Conservation (phyloP, 352 stramenopile genomes). For the Pythium phragmitis region DNA sequence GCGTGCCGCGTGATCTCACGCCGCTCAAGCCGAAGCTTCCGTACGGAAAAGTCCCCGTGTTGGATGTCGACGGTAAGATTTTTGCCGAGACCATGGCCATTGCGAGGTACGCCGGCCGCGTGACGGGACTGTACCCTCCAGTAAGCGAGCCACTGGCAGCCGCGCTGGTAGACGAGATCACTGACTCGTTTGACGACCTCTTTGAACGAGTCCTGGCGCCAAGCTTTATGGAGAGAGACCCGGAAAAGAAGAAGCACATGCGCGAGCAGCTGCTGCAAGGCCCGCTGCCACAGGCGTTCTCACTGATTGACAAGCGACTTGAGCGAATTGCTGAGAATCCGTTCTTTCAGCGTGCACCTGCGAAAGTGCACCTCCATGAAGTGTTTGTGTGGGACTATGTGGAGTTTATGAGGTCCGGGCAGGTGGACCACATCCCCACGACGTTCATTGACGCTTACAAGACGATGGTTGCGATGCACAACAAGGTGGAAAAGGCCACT, state of each 20-base stretch:
- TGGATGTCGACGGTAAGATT: constrained; percentile 29
- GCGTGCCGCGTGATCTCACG: constrained; percentile 20
- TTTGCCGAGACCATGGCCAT: constrained; percentile 32
- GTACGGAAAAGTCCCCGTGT: constrained; percentile 30
- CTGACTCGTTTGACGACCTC: constrained; percentile 13
- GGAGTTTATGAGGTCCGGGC: background rate
- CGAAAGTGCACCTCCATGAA: constrained; percentile 23
- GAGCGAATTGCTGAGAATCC: background rate
- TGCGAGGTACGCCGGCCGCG: constrained; percentile 30
- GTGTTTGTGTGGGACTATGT: constrained; percentile 20
- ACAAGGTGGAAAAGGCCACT: constrained; percentile 3
- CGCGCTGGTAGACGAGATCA: constrained; percentile 50
- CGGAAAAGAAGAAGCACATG: constrained; percentile 17
- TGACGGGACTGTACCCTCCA: constrained; percentile 36
- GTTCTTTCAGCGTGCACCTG: background rate
- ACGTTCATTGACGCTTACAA: constrained; percentile 3
- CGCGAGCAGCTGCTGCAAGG: constrained; percentile 11
- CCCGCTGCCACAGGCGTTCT: background rate
- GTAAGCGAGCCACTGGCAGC: constrained; percentile 29
- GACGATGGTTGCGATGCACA: constrained; percentile 1
- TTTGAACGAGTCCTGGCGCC: constrained; percentile 19
- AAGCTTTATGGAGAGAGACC: constrained; percentile 3
- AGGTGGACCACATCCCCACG: constrained; percentile 8
- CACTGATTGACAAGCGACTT: constrained; percentile 5
- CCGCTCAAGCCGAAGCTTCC: constrained; percentile 28